Percentiles rank a stretch among this genome's conserved stretches.
Conservation (phyloP, 371 early-diverging fungal species). For the Basidiobolus heterosporus region DNA sequence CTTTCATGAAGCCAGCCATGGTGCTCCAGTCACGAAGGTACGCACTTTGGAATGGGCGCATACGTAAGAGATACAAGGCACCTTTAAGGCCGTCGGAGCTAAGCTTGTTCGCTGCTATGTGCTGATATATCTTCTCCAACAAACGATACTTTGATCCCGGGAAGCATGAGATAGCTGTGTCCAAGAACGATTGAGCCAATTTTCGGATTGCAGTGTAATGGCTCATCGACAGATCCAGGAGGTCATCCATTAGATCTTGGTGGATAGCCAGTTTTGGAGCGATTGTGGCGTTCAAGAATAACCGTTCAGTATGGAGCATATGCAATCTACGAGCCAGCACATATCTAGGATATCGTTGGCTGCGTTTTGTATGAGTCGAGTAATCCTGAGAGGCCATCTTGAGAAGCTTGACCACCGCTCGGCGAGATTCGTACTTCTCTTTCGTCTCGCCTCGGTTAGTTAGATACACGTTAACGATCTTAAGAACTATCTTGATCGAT, state of each 20-base stretch:
- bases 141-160: background rate
- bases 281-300: constrained; percentile 22
- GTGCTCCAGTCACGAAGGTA: constrained; percentile 46
- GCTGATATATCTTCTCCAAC: background rate
- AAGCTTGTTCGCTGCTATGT: constrained; percentile 7
- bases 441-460: constrained; percentile 51
- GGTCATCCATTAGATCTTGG: constrained; percentile 27
- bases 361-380: background rate
- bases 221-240: constrained; percentile 44
- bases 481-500: constrained; percentile 45
- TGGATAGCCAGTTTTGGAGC: constrained; percentile 21
- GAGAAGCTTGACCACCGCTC: constrained; percentile 39
- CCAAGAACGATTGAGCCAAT: background rate
- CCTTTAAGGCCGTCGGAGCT: constrained; percentile 57
- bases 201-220: constrained; percentile 60
- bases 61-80: constrained; percentile 46
- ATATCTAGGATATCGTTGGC: constrained; percentile 29
- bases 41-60: constrained; percentile 25
- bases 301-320: background rate
- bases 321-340: constrained; percentile 14
- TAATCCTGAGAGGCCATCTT: constrained; percentile 16
- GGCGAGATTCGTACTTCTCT: constrained; percentile 20
- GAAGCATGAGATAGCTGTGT: background rate
- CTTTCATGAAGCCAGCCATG: constrained; percentile 34
- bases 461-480: constrained; percentile 20